phyloP scores from a whole-genome alignment of 345 rosid species.

The Sisymbrium altissimum region DNA sequence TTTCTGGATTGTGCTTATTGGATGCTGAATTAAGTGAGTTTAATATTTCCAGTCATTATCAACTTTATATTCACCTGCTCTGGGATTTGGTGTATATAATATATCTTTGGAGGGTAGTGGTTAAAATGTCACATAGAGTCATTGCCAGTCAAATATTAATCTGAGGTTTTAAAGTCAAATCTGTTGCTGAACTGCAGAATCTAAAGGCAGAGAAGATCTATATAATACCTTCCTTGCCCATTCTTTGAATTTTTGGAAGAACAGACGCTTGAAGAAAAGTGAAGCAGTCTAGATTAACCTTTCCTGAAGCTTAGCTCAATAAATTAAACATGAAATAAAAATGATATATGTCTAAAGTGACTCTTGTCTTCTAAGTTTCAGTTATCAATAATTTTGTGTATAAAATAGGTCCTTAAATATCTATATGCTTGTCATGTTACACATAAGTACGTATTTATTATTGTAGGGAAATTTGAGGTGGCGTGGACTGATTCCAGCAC shows the following conservation, averaged over 20 bases:
- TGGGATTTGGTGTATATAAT: neutral
- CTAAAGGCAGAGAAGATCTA: no score
- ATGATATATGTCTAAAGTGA: neutral
- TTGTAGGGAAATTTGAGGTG: slow-evolving; percentile 6
- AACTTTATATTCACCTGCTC: slow-evolving; percentile 16
- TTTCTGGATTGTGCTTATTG: neutral
- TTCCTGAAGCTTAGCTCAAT: neutral
- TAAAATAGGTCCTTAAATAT: neutral
- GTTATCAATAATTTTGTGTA: neutral
- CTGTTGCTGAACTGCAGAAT: no score
- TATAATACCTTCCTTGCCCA: no score
- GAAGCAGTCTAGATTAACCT: neutral
- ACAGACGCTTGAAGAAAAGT: neutral
- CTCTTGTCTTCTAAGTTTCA: neutral
- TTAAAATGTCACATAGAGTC: neutral
- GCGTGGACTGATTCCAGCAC: slow-evolving; percentile 14
- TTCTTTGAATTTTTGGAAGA: no score
- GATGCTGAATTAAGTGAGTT: neutral
- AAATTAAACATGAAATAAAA: neutral
- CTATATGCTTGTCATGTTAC: slow-evolving; percentile 8
- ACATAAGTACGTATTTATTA: neutral
- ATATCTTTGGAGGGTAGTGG: neutral
- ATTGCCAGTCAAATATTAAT: neutral
- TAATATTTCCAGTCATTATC: slow-evolving; percentile 6
- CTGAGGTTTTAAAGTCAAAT: no score